These are phyloP conservation scores for Psilocybe cubensis DNA, from an alignment of 768 basidiomycete genomes.

Conservation along the genomic window DNA sequence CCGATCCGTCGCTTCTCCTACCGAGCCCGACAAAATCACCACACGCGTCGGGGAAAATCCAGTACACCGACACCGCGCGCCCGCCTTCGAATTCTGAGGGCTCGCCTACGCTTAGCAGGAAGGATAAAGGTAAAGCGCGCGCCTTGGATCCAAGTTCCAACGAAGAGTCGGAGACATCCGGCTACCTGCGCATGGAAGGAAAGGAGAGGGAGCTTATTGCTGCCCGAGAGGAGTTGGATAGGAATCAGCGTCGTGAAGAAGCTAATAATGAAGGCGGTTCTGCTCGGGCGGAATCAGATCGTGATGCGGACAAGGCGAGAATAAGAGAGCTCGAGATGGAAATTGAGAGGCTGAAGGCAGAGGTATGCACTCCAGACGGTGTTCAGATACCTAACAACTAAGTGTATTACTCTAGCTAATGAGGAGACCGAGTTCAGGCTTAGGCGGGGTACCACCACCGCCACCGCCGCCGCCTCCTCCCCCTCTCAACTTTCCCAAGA, in stretches of 20 bases:
- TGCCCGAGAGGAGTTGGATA: slow-evolving; percentile 55
- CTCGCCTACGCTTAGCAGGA: slow-evolving; percentile 14
- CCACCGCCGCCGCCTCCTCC: slow-evolving; percentile 50
- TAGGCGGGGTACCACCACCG: slow-evolving; percentile 28
- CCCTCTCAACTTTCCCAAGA: slow-evolving; percentile 38
- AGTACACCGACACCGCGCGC: slow-evolving; percentile 7
- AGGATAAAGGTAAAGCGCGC: slow-evolving; percentile 51
- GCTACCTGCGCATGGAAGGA: slow-evolving; percentile 51
- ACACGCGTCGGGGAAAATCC: slow-evolving; percentile 5
- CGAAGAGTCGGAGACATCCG: slow-evolving; percentile 42
- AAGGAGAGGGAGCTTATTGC: slow-evolving; percentile 66
- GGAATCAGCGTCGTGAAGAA: slow-evolving; percentile 43
- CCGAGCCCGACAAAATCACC: slow-evolving; percentile 48
- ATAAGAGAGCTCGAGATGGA: slow-evolving; percentile 72
- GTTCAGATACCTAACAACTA: neutral
- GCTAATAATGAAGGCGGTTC: slow-evolving; percentile 36
- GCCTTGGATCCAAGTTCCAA: slow-evolving; percentile 28
- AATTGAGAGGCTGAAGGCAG: slow-evolving; percentile 57
- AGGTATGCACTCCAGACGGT: slow-evolving; percentile 38
- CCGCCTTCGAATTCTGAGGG: slow-evolving; percentile 5
- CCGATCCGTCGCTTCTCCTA: slow-evolving; percentile 54
- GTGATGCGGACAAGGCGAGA: slow-evolving; percentile 59
- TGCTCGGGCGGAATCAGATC: slow-evolving; percentile 42
- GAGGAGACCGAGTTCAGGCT: slow-evolving; percentile 30
- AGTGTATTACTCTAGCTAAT: slow-evolving; percentile 42